Conservation (phyloP, 2,329 filamentous ascomycete genomes). For the Raffaelea albimanens region DNA sequence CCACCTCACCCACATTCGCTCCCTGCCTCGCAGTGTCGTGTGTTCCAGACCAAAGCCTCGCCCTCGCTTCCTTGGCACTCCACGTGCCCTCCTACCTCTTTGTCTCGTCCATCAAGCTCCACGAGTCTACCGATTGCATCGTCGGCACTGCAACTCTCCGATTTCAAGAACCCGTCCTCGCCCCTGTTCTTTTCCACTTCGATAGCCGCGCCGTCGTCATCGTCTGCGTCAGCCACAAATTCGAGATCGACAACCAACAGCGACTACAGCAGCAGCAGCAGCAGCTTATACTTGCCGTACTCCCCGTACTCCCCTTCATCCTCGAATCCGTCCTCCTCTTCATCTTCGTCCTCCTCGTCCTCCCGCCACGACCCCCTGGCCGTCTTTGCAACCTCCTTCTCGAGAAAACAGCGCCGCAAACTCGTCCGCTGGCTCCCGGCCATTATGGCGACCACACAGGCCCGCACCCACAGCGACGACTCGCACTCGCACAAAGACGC, state of each 20-base stretch:
- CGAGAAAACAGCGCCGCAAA: conserved; percentile 10
- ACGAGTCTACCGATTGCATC: neutral
- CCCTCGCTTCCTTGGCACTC: conserved; percentile 11
- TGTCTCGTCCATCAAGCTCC: neutral
- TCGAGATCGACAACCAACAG: neutral
- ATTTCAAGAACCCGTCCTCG: too few relatives aligned
- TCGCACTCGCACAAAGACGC: conserved; percentile 55
- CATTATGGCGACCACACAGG: conserved; percentile 17
- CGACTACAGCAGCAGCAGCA: neutral
- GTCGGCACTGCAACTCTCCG: conserved; percentile 1
- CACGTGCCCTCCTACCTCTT: neutral
- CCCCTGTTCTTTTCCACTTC: too few relatives aligned
- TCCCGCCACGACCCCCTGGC: neutral
- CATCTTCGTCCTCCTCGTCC: neutral
- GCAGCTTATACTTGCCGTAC: neutral
- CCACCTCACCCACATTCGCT: conserved; percentile 22
- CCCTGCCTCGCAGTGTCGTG: conserved; percentile 12
- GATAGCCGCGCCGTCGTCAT: conserved; percentile 8
- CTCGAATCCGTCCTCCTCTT: conserved; percentile 5
- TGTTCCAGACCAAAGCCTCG: conserved; percentile 18
- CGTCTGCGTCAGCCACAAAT: neutral
- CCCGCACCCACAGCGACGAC: conserved; percentile 29
- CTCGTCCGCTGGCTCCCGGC: conserved; percentile 16
- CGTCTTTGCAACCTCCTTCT: conserved; percentile 1
- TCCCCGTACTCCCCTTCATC: conserved; percentile 2